A percentile compares a stretch with the other conserved stretches of the same genome.
Evolutionary conservation across 1,139 yeast genomes (phyloP).

Genomic region (Yamadazyma triangularis): DNA sequence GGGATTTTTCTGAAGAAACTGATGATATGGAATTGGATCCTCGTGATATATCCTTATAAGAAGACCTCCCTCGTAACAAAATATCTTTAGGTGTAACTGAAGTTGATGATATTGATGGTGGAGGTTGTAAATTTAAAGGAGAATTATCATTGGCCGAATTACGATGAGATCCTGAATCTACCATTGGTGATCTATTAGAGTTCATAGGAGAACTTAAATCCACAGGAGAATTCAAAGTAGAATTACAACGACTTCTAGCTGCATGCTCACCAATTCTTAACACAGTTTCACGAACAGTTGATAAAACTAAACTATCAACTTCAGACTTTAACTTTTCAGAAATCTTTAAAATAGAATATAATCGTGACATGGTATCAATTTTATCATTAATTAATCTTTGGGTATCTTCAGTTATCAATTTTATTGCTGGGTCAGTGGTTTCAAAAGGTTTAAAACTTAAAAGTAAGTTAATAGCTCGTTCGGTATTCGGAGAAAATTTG

Average conservation of each 20-base stretch:
- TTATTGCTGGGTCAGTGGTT: constrained; percentile 62
- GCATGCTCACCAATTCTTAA: constrained; percentile 44
- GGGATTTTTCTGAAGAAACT: constrained; percentile 12
- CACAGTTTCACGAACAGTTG: constrained; percentile 64
- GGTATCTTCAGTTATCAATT: constrained; percentile 65
- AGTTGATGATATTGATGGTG: constrained; percentile 6
- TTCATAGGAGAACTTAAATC: constrained; percentile 2
- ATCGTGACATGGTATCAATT: constrained; percentile 67
- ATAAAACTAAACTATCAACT: constrained; percentile 68
- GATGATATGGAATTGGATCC: constrained; percentile 18
- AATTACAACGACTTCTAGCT: constrained; percentile 4
- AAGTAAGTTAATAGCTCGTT: constrained; percentile 56
- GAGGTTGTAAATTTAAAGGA: constrained; percentile 9
- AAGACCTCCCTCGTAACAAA: constrained; percentile 26
- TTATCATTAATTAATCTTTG: constrained; percentile 58
- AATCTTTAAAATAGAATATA: constrained; percentile 73
- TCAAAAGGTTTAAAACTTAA: constrained; percentile 51
- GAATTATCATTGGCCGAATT: not conserved
- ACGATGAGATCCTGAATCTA: not conserved
- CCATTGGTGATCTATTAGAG: constrained; percentile 18
- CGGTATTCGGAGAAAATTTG: constrained; percentile 68
- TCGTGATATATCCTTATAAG: constrained; percentile 13
- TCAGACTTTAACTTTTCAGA: constrained; percentile 79
- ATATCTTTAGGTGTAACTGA: constrained; percentile 40
- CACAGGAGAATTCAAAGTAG: constrained; percentile 7